phyloP scores from a whole-genome alignment of 768 basidiomycete species.

The Mycena pura region DNA sequence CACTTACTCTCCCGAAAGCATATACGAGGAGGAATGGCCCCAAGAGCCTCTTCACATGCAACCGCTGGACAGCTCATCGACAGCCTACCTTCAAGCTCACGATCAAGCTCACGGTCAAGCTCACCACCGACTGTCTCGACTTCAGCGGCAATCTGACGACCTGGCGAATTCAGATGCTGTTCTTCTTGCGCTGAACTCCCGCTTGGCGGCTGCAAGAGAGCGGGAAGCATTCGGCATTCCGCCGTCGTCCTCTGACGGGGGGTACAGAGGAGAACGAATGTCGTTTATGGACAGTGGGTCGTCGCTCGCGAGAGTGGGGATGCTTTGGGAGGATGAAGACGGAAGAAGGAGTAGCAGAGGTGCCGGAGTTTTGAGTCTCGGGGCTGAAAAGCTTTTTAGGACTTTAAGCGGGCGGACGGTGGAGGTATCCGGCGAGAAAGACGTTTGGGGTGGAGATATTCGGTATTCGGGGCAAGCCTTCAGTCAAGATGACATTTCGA shows the following conservation, averaged over 20 bases:
- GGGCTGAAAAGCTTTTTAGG: constrained; percentile 55
- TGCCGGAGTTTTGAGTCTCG: constrained; percentile 45
- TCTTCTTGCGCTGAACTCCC: constrained; percentile 30
- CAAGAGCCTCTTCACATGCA: neutral
- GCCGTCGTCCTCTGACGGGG: constrained; percentile 48
- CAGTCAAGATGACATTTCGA: constrained; percentile 15
- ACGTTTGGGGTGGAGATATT: neutral
- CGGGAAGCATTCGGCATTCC: constrained; percentile 60
- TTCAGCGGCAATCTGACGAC: constrained; percentile 30
- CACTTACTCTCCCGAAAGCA: constrained; percentile 19
- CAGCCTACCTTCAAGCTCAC: neutral
- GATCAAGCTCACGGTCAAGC: constrained; percentile 2
- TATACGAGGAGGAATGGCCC: constrained; percentile 20
- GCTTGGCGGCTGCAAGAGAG: constrained; percentile 50
- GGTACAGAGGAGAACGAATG: constrained; percentile 30
- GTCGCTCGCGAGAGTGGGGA: constrained; percentile 48
- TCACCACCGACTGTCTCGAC: neutral
- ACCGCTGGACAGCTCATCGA: neutral
- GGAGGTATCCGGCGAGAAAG: constrained; percentile 11
- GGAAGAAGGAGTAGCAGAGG: constrained; percentile 8
- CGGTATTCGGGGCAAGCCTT: constrained; percentile 1
- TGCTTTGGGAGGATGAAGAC: constrained; percentile 48
- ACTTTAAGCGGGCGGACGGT: constrained; percentile 39
- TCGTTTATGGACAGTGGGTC: constrained; percentile 54
- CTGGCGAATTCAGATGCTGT: constrained; percentile 30